Conservation (phyloP, 768 basidiomycete species). For the Pleurotus tuoliensis region DNA sequence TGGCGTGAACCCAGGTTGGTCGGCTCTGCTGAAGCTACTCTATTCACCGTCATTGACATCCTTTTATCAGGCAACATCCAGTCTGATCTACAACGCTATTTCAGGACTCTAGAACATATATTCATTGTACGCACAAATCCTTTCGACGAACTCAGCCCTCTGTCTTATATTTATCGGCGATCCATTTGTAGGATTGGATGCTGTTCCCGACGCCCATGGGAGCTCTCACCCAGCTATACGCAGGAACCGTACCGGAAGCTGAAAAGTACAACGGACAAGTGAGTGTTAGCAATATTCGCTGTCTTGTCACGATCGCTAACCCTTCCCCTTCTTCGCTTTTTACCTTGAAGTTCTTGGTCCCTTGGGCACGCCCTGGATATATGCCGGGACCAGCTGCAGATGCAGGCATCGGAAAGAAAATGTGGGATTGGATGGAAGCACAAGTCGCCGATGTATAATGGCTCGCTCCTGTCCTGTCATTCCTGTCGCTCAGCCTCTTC, state of each 20-base stretch:
- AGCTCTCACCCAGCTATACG: constrained; percentile 47
- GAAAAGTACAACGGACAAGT: constrained; percentile 43
- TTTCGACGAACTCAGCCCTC: too few relatives aligned
- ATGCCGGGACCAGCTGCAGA: constrained; percentile 20
- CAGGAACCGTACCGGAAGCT: constrained; percentile 41
- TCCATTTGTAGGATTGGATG: neutral
- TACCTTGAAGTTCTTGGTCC: constrained; percentile 31
- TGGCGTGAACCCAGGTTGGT: constrained; percentile 41
- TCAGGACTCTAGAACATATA: neutral
- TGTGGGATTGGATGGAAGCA: constrained; percentile 42
- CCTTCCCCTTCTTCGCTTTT: too few relatives aligned
- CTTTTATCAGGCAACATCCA: constrained; percentile 20
- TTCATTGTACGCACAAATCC: neutral
- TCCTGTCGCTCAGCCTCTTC: too few relatives aligned
- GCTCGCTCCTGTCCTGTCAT: too few relatives aligned
- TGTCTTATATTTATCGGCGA: too few relatives aligned
- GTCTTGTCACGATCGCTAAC: too few relatives aligned
- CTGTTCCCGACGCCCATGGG: constrained; percentile 32
- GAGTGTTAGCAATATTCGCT: neutral
- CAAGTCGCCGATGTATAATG: constrained; percentile 22
- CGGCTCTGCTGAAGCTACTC: neutral
- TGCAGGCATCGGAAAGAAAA: constrained; percentile 25
- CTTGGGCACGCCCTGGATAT: constrained; percentile 36
- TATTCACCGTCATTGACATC: constrained; percentile 10
- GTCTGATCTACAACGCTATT: constrained; percentile 23